Evolutionary conservation across 495 filamentous ascomycete species (phyloP).

Genomic region (Penicillium odoratum): DNA sequence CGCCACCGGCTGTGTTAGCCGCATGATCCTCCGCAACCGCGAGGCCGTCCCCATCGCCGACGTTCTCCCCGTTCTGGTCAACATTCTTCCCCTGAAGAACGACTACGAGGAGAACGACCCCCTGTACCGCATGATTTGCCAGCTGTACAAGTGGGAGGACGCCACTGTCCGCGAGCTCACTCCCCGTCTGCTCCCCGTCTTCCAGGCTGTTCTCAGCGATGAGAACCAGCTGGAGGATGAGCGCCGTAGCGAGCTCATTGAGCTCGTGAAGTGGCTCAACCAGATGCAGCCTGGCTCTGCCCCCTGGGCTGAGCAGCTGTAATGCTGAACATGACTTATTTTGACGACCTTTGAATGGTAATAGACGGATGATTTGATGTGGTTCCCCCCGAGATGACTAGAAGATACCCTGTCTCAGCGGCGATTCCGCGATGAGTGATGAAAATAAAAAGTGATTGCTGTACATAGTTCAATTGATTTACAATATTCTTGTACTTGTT

Average conservation of each 20-base stretch:
- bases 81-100: slow-evolving; percentile 82
- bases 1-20: slow-evolving; percentile 85
- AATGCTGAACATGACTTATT: slow-evolving; percentile 18
- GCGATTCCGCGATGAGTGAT: slow-evolving; percentile 38
- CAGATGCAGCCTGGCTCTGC: slow-evolving; percentile 49
- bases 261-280: slow-evolving; percentile 72
- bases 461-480: slow-evolving; percentile 27
- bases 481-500: neutral
- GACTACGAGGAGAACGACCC: slow-evolving; percentile 97
- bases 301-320: slow-evolving; percentile 49
- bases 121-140: slow-evolving; percentile 82
- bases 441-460: slow-evolving; percentile 32
- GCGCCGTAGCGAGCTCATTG: slow-evolving; percentile 65
- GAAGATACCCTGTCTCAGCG: slow-evolving; percentile 43
- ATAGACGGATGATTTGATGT: slow-evolving; percentile 38
- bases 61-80: slow-evolving; percentile 77
- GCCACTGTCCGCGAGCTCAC: slow-evolving; percentile 74
- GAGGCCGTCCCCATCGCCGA: slow-evolving; percentile 75
- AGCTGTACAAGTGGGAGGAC: slow-evolving; percentile 76
- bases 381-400: slow-evolving; percentile 36
- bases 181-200: slow-evolving; percentile 71
- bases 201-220: slow-evolving; percentile 79
- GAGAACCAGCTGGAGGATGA: slow-evolving; percentile 82
- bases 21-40: slow-evolving; percentile 85
- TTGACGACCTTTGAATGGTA: slow-evolving; percentile 30